Evolutionary conservation across 352 stramenopile genomes (phyloP), one percentile per base, ranked within the genome.

Genomic region (Globisporangium spinosum): DNA sequence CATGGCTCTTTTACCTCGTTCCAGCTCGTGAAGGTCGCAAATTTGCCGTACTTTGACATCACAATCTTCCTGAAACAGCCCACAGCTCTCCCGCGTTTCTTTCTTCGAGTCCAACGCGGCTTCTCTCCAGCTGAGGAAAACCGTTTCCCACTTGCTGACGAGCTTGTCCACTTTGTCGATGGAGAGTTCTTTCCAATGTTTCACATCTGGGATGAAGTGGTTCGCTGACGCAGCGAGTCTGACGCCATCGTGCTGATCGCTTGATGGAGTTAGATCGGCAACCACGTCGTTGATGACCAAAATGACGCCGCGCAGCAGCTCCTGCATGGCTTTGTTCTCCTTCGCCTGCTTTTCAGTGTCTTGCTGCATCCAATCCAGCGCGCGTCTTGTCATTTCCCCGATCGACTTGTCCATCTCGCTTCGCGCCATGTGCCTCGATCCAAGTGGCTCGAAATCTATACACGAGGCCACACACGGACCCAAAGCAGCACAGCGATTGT

Each of bases 301-400:
- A 20, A 85, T 64, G n/a, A 74, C 66, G 38, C 58, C 49, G 0
- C 49, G 64, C 12, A 85, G 64, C 13, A 58, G 62, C 58, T 79
- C 65, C 35, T 64, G 69, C 54, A 77, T 70, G 0, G 53, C 34
- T 65, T 69, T 74, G 55, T 78, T 83, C 51, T 70, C 67, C n/a
- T 69, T 59, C 15, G 74, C 72, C 51, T 77, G 74, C 25, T 62
- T 72, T 62, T 85, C 74, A 22, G 74, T 72, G 27, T 85, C 76
- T 35, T 51, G 74, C 58, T 85, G 76, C 69, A 85, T 83, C 76
- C 76, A 82, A 10, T 71, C 58, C 8, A 85, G 66, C 17, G 76
- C 77, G 58, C 71, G 74, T 17, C 60, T 59, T 20, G 71, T 74
- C 7, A 78, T 73, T 1, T 35, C 62, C 9, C 79, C 59, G n/a